Evolutionary conservation across 768 basidiomycete species (phyloP).

Genomic region (Xerocomellus chrysenteron): DNA sequence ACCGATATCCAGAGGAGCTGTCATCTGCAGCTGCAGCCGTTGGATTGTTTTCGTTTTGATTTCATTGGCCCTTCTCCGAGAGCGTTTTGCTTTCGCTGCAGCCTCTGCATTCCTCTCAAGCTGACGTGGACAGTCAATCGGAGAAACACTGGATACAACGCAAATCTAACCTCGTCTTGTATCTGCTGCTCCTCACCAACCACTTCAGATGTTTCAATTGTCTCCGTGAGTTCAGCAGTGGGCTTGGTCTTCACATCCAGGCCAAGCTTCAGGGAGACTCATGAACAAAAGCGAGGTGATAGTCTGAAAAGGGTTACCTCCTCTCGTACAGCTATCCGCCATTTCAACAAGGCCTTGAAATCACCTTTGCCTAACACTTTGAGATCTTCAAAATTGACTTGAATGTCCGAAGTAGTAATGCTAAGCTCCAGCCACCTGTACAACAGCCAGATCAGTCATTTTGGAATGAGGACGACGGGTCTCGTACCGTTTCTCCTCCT

Average conservation of each 20-base stretch:
- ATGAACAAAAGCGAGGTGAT: conserved; percentile 4
- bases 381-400: conserved; percentile 83
- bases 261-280: conserved; percentile 55
- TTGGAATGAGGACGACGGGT: conserved; percentile 3
- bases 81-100: conserved; percentile 69
- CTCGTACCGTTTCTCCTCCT: conserved; percentile 79
- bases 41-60: conserved; percentile 83
- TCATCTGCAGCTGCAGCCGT: conserved; percentile 97
- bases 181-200: conserved; percentile 89
- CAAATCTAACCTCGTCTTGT: conserved; percentile 68
- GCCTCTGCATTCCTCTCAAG: conserved; percentile 82
- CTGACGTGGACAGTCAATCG: conserved; percentile 40
- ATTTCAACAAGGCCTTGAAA: conserved; percentile 90
- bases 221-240: conserved; percentile 76
- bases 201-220: conserved; percentile 60
- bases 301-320: conserved; percentile 50
- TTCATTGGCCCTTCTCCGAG: conserved; percentile 85
- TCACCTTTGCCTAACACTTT: conserved; percentile 98
- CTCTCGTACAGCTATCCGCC: conserved; percentile 84
- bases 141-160: neutral
- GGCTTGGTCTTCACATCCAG: conserved; percentile 75
- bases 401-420: conserved; percentile 76
- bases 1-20: conserved; percentile 95
- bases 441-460: conserved; percentile 3
- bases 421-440: conserved; percentile 70